Conservation (phyloP, 2,329 filamentous ascomycete genomes). For the Paecilomyces niveus region DNA sequence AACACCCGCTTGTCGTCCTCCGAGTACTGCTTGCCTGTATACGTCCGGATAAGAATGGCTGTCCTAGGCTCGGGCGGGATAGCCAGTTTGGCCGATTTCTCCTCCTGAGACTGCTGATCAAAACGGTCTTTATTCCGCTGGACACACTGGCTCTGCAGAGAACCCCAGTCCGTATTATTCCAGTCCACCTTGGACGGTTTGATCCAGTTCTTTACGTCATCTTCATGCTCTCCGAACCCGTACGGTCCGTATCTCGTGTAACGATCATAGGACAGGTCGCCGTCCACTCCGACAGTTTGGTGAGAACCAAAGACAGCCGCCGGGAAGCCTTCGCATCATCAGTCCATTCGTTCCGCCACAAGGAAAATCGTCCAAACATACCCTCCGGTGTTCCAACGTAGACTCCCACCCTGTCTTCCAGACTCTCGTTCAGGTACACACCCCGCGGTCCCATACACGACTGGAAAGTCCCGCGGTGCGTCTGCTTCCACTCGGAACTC, state of each 20-base stretch:
- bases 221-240: constrained; percentile 25
- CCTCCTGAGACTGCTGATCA: constrained; percentile 15
- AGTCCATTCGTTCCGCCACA: background rate
- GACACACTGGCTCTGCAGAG: constrained; percentile 60
- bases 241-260: constrained; percentile 61
- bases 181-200: constrained; percentile 37
- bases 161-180: constrained; percentile 62
- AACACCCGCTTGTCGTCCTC: constrained; percentile 76
- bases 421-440: constrained; percentile 44
- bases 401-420: constrained; percentile 59
- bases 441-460: constrained; percentile 58
- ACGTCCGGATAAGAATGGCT: constrained; percentile 74
- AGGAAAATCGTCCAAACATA: background rate
- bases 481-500: constrained; percentile 50
- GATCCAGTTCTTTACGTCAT: constrained; percentile 14
- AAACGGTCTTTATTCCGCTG: constrained; percentile 61
- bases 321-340: constrained; percentile 43
- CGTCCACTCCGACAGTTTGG: constrained; percentile 53
- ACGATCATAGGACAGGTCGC: constrained; percentile 60
- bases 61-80: constrained; percentile 22
- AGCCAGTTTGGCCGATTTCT: no score
- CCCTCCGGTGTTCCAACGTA: constrained; percentile 33
- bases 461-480: constrained; percentile 52
- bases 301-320: constrained; percentile 58
- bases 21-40: constrained; percentile 72